Evolutionary conservation across 2,329 filamentous ascomycete genomes (phyloP), one percentile per base, ranked within the genome.

Genomic region (Stachybotrys chartarum): DNA sequence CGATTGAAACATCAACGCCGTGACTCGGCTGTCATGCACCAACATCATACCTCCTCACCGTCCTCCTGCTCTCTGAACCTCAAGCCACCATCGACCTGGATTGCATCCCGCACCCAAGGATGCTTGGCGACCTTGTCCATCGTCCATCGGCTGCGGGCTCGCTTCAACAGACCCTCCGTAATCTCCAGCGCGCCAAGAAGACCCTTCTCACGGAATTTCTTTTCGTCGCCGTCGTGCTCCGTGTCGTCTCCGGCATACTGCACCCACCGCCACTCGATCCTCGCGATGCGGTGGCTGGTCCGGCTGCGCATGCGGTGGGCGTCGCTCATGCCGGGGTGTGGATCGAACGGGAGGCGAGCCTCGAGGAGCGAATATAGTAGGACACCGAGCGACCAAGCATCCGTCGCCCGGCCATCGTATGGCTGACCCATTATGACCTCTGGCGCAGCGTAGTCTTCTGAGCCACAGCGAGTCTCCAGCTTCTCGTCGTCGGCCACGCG

Each of bases 241-340:
- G 91, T 91, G 55, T 95, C 89, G 11, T 87, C 84, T 56, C 91
- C 87, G 1, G 86, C 91, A 67, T 88, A 96, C 57, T 88, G 84
- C 58, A 91, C 85, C 94, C 94, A 99, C 51, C 88, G 85, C 94
- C 94, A 99, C 68, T 99, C 94, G 52, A 92, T 90, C 42, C 94
- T 81, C 2, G 94, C 94, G 58, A 99, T 97, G n/a, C 92, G 86
- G 68, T 99, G 94, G 53, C 88, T 93, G 0, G 90, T 93, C 55
- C 90, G 80, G 62, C 88, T 92, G 63, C 88, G 79, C 81, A 90
- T 87, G 62, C 87, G 84, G 60, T 87, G 82, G 30, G 84, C 84
- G 63, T 91, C 90, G 51, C 85, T 87, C 63, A 90, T 88, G 16
- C 88, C 87, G 0, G 93, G 92, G 6, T 89, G 83, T 0, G 91